Base-by-base conservation (phyloP, 2,329 filamentous ascomycete species). In the Paraphoma chrysanthemicola region DNA sequence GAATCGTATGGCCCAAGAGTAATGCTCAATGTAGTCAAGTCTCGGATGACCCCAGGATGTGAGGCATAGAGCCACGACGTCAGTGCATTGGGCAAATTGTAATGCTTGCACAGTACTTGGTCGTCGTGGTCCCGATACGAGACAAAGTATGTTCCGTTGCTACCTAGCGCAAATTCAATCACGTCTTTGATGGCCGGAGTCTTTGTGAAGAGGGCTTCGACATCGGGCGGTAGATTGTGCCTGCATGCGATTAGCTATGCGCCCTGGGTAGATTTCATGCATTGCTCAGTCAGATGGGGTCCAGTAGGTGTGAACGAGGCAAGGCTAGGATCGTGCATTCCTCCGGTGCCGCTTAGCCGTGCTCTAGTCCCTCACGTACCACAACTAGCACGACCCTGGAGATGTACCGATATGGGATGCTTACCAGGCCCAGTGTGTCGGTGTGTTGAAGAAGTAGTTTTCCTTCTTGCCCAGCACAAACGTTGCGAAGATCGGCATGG, bases 391-490 rank as follows among this genome's bases (percentile, higher is more conserved):
- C 33, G 33, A 36, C 33, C 14, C 33, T 36, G 14, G 33, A 36
- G 33, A 36, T 36, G 14, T 14, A 7, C 33, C 9, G 33, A 7
- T 23, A 23, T 36, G 33, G 10, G 33, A 10, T 36, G 33, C 67
- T 59, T 54, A 71, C 68, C 69, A 65, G 18, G 70, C 70, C 70
- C 70, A 73, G 51, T 72, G 71, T 9, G 68, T 73, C 29, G 71
- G 71, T 42, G 60, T 71, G 49, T 73, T 74, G 48, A 74, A 74
- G 61, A 74, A 72, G 54, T 74, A 74, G 0, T 64, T 53, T 33
- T 69, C 60, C 39, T 72, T 71, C 29, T 59, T 12, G 16, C 71
- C 71, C 50, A 74, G 59, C 9, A 67, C 53, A 45, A 74, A 74
- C 1, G 60, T 72, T 2, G 68, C 63, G 30, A 63, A 69, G 41